Conservation (phyloP, 1,139 yeast genomes). For the Candida neerlandica region DNA sequence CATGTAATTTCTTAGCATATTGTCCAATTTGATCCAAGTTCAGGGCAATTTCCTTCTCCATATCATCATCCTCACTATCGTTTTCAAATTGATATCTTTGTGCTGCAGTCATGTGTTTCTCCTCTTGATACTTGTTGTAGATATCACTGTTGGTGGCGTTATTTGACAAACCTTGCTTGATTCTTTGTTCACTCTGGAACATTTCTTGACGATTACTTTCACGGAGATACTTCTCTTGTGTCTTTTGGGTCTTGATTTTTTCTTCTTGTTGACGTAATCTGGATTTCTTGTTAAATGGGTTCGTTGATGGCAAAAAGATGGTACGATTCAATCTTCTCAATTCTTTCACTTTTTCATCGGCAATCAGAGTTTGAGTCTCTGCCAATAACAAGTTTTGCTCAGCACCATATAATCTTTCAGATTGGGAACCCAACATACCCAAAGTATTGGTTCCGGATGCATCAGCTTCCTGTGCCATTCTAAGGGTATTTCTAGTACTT, state of each 20-base stretch:
- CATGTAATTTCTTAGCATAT: conserved; percentile 46
- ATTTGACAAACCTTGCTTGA: conserved; percentile 44
- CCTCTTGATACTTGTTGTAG: conserved; percentile 53
- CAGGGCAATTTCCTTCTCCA: conserved; percentile 57
- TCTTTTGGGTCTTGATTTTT: conserved; percentile 63
- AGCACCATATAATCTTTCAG: conserved; percentile 78
- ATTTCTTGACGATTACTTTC: conserved; percentile 45
- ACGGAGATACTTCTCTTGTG: conserved; percentile 57
- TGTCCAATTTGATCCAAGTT: conserved; percentile 56
- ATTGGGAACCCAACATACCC: conserved; percentile 91
- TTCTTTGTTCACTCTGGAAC: conserved; percentile 50
- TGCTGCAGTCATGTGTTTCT: conserved; percentile 49
- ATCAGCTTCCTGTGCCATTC: conserved; percentile 91
- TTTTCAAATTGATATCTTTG: conserved; percentile 52
- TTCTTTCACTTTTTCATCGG: conserved; percentile 82
- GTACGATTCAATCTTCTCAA: conserved; percentile 79
- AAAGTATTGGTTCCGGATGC: conserved; percentile 86
- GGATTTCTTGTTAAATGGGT: conserved; percentile 86
- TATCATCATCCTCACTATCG: conserved; percentile 61
- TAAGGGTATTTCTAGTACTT: conserved; percentile 81
- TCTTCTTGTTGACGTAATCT: conserved; percentile 78
- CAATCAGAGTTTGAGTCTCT: conserved; percentile 79
- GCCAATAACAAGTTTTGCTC: conserved; percentile 79
- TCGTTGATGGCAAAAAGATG: conserved; percentile 80
- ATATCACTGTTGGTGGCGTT: conserved; percentile 42